A percentile compares a stretch with the other conserved stretches of the same genome.
Evolutionary conservation across 2,329 filamentous ascomycete genomes (phyloP).

Genomic region (Cadophora sp.): DNA sequence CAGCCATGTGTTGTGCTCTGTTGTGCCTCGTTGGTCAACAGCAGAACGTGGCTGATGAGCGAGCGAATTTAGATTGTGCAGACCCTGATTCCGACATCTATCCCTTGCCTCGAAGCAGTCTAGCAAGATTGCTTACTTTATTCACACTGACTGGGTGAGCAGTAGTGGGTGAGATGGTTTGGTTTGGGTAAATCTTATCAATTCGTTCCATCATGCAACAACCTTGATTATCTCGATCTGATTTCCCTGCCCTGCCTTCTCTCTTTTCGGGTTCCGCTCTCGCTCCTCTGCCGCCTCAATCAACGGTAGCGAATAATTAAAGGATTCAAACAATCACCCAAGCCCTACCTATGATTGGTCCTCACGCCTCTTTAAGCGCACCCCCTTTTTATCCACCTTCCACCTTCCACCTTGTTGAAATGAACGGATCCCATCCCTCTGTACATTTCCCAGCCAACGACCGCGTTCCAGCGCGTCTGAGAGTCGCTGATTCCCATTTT

Average conservation of each 20-base stretch:
- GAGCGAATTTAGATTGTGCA: background rate
- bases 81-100: background rate
- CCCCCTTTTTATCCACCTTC: background rate
- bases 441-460: slow-evolving; percentile 4
- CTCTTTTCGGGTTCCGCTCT: background rate
- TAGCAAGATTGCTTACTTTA: too few species aligned
- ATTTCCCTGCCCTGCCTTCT: too few species aligned
- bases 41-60: slow-evolving; percentile 8
- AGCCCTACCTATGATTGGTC: background rate
- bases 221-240: too few species aligned
- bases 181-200: background rate
- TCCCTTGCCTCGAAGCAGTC: background rate
- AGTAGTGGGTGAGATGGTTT: background rate
- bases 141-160: too few species aligned
- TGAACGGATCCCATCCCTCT: background rate
- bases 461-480: slow-evolving; percentile 6
- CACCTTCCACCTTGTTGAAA: background rate
- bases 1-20: slow-evolving; percentile 6
- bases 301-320: background rate
- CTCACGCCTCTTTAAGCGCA: background rate
- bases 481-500: background rate
- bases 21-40: slow-evolving; percentile 2
- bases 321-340: too few species aligned
- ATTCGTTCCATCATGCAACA: background rate
- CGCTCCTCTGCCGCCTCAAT: background rate